These are phyloP conservation scores for Stephania cephalantha DNA, from an alignment of 164 flowering plant species.

Conservation along the genomic window DNA sequence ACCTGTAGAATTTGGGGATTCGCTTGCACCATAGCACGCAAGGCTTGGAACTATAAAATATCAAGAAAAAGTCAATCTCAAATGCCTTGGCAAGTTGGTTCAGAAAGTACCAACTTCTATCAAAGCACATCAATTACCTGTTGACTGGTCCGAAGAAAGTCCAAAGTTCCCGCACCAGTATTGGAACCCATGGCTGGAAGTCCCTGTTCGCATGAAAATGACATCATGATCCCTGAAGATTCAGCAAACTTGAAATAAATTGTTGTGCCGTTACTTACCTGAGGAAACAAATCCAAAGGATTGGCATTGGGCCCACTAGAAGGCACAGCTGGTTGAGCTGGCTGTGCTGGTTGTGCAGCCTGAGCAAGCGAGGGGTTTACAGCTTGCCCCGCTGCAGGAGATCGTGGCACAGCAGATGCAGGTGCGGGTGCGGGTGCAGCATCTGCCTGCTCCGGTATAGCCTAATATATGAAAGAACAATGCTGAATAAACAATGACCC, in stretches of 20 bases:
- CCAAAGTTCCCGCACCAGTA: conserved; percentile 68
- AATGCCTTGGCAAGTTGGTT: neutral
- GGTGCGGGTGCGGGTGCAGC: conserved; percentile 43
- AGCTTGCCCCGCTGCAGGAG: conserved; percentile 41
- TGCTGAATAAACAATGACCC: neutral
- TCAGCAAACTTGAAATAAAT: neutral
- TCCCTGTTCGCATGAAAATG: conserved; percentile 43
- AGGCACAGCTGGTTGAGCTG: conserved; percentile 54
- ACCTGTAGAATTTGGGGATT: conserved; percentile 74
- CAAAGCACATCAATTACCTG: conserved; percentile 42
- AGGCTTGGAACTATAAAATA: conserved; percentile 51
- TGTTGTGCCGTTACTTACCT: conserved; percentile 36
- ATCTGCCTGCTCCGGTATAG: conserved; percentile 86
- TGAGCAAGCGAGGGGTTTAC: conserved; percentile 38
- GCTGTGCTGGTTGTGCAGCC: conserved; percentile 54
- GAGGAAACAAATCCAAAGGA: conserved; percentile 91
- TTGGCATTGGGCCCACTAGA: conserved; percentile 86
- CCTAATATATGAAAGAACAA: conserved; percentile 32
- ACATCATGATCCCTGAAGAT: conserved; percentile 2
- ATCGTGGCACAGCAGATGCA: conserved; percentile 27
- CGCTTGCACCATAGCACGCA: conserved; percentile 67
- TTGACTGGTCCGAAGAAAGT: conserved; percentile 81
- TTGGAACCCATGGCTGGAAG: conserved; percentile 65
- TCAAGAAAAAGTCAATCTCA: neutral
- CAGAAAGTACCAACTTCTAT: neutral